A percentile compares a stretch with the other conserved stretches of the same genome.
These are phyloP conservation scores for Epichloe bromicola DNA, from an alignment of 2,329 filamentous ascomycete genomes.

Conservation along the genomic window DNA sequence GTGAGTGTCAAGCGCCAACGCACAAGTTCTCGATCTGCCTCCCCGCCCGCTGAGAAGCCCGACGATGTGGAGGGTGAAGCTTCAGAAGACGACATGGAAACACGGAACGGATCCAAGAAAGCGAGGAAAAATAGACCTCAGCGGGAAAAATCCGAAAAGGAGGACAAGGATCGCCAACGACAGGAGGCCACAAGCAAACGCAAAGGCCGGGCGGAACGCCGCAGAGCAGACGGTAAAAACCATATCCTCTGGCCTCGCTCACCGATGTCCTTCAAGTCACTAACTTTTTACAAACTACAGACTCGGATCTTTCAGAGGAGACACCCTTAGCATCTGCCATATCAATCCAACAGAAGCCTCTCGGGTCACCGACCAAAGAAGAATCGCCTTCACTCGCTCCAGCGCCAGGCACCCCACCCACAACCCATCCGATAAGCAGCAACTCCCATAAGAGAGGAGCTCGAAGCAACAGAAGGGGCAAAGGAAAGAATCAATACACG, in stretches of 20 bases:
- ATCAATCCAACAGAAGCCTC: constrained; percentile 15
- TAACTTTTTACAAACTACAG: constrained; percentile 22
- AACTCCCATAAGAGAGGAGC: constrained; percentile 44
- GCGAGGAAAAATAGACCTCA: constrained; percentile 46
- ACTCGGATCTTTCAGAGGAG: constrained; percentile 63
- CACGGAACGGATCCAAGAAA: constrained; percentile 44
- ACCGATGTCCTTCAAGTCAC: background rate
- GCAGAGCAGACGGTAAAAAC: constrained; percentile 61
- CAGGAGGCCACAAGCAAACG: constrained; percentile 66
- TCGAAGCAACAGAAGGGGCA: constrained; percentile 52
- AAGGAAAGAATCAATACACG: constrained; percentile 72
- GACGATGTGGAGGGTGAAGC: constrained; percentile 44
- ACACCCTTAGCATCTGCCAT: constrained; percentile 34
- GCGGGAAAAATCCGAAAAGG: constrained; percentile 51
- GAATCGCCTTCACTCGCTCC: constrained; percentile 19
- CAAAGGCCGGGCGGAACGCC: constrained; percentile 68
- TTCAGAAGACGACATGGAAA: constrained; percentile 55
- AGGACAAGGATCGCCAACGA: constrained; percentile 62
- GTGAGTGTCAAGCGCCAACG: constrained; percentile 68
- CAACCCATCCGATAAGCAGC: constrained; percentile 31
- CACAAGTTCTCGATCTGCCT: constrained; percentile 62
- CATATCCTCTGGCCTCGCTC: background rate
- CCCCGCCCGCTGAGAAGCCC: constrained; percentile 34
- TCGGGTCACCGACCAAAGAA: constrained; percentile 16
- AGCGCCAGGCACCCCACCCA: constrained; percentile 27